Base-by-base conservation (phyloP, 2,329 filamentous ascomycete genomes). In the Epichloe bromicola region DNA sequence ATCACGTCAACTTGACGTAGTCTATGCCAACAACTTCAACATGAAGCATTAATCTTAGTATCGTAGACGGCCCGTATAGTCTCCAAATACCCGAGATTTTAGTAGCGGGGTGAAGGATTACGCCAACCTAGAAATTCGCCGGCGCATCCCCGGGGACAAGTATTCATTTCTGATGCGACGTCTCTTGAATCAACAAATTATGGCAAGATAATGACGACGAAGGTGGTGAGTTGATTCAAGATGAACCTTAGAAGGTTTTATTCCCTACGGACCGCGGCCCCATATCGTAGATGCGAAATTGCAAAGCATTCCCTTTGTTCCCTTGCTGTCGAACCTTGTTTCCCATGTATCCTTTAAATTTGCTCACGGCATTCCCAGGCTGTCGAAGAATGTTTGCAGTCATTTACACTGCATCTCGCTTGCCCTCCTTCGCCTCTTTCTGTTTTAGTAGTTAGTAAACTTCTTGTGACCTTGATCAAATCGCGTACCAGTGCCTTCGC, bases 361-460 rank as follows among this genome's bases (percentile, higher is more conserved):
- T 34, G 10, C 20, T 39, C n/a, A 11, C 15, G 20, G 23, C 14
- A n/a, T 10, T 48, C 23, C 15, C 36, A 37, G 19, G 34, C n/a
- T 26, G 8, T 20, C 14, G 3, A 15, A n/a, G 5, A 1, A 12
- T 38, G 7, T 15, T 46, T 30, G 10, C 20, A 37, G 7, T 19
- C 2, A 14, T 44, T 65, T 82, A 95, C 76, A 86, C 89, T 63
- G 81, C 74, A 70, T 94, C 88, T 63, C 88, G 83, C 84, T 93
- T 95, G 74, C 89, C 91, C 76, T 96, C 90, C 80, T 86, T 90
- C 67, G 89, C 80, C 81, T 96, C 93, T 82, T 97, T 98, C 91
- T 95, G 72, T 72, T 64, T 49, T 42, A 19, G 4, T 46, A 57
- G 64, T 70, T 65, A 72, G 68, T 48, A 14, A 12, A 17, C 37